Evolutionary conservation across 345 rosid species (phyloP).

Genomic region (Rhizophora mangle): DNA sequence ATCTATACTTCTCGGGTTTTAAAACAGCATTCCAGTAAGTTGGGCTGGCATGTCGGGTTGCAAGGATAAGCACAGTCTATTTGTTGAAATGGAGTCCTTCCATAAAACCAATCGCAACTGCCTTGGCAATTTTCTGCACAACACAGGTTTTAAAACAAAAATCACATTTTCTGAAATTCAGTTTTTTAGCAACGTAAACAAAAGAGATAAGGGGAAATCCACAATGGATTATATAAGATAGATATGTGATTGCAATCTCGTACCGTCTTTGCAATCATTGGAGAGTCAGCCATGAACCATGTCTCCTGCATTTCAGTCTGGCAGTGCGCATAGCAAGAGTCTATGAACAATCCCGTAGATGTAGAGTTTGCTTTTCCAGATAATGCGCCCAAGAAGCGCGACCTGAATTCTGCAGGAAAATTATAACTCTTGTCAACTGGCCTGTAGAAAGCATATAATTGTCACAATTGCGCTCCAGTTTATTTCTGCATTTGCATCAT

Average conservation of each 20-base stretch:
- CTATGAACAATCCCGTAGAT: slow-evolving; percentile 74
- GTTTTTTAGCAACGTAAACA: background rate
- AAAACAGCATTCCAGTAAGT: slow-evolving; percentile 60
- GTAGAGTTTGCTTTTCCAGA: slow-evolving; percentile 44
- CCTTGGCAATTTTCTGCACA: slow-evolving; percentile 72
- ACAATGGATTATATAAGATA: background rate
- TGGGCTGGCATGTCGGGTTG: slow-evolving; percentile 92
- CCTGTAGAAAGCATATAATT: background rate
- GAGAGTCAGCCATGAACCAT: slow-evolving; percentile 74
- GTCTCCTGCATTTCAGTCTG: slow-evolving; percentile 78
- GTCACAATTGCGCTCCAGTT: background rate
- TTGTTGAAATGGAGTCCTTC: slow-evolving; percentile 55
- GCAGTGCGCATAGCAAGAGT: slow-evolving; percentile 83
- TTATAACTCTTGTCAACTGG: background rate
- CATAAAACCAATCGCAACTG: slow-evolving; percentile 88
- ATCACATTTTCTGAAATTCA: background rate
- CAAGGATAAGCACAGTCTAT: slow-evolving; percentile 95
- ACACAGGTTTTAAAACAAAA: background rate
- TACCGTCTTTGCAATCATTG: slow-evolving; percentile 54
- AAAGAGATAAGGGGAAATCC: background rate
- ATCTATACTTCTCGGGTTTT: slow-evolving; percentile 23
- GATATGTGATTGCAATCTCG: background rate
- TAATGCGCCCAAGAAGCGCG: slow-evolving; percentile 59
- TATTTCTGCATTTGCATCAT: background rate
- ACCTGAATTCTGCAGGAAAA: slow-evolving; percentile 55